These are phyloP conservation scores for Nematodospora valgi DNA, from an alignment of 805 yeast genomes.

Conservation along the genomic window DNA sequence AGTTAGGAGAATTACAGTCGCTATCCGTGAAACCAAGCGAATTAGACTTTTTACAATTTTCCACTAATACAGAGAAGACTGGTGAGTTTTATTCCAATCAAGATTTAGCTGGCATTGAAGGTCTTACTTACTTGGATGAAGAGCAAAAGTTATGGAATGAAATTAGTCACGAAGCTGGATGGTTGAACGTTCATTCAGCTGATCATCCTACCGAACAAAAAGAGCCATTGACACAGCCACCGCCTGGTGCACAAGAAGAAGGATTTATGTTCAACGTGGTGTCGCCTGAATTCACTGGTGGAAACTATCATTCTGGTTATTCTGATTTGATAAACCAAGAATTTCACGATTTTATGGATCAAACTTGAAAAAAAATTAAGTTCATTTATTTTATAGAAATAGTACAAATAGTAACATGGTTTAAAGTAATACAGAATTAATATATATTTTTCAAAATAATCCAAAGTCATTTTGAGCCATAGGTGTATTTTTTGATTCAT, in stretches of 20 bases:
- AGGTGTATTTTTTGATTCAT: conserved; percentile 7
- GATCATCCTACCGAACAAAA: conserved; percentile 12
- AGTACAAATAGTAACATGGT: neutral
- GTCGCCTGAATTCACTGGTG: neutral
- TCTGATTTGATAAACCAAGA: conserved; percentile 38
- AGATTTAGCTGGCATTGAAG: conserved; percentile 42
- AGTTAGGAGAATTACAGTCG: conserved; percentile 3
- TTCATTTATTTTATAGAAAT: conserved; percentile 1
- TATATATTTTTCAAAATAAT: conserved; percentile 2
- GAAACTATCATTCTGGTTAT: conserved; percentile 20
- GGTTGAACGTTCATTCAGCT: conserved; percentile 44
- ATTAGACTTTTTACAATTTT: conserved; percentile 23
- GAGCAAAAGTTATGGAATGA: conserved; percentile 69
- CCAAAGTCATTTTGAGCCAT: conserved; percentile 7
- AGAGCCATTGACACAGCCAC: neutral
- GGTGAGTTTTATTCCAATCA: conserved; percentile 33
- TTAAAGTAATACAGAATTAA: too few relatives aligned
- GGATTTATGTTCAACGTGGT: conserved; percentile 1
- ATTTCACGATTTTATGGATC: conserved; percentile 27
- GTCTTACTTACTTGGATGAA: conserved; percentile 38
- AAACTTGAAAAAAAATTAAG: conserved; percentile 2
- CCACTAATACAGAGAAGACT: conserved; percentile 8
- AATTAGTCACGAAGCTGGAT: conserved; percentile 70
- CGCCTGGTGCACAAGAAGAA: conserved; percentile 2
- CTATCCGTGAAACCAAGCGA: conserved; percentile 12